Conservation (phyloP, 2,329 filamentous ascomycete genomes). For the Aspergillus fischeri region DNA sequence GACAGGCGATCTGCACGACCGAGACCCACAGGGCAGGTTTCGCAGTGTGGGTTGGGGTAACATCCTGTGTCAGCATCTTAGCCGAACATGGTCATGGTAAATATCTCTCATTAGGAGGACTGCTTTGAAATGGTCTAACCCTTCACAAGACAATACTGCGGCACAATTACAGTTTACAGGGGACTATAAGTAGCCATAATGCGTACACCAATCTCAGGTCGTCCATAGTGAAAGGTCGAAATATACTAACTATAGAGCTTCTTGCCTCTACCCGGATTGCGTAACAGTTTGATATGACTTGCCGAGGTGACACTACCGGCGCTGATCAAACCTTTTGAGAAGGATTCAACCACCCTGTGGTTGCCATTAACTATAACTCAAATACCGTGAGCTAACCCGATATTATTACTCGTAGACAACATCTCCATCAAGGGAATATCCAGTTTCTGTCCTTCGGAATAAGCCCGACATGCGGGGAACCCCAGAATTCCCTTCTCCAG, state of each 20-base stretch:
- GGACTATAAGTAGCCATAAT: not conserved
- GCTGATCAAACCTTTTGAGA: not conserved
- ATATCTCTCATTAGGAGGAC: not conserved
- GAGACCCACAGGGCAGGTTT: not conserved
- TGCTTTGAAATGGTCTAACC: not conserved
- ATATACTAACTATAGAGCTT: not conserved
- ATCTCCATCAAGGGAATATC: not conserved
- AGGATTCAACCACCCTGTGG: not conserved
- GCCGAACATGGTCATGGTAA: not conserved
- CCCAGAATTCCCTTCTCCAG: not conserved
- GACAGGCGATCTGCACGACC: not conserved
- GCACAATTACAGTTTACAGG: not conserved
- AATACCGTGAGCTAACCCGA: no score
- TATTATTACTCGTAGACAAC: not conserved
- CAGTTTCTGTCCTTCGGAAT: not conserved
- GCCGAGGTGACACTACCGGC: not conserved
- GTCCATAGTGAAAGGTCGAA: no score
- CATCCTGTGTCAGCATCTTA: not conserved
- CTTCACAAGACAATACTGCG: not conserved
- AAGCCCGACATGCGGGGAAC: not conserved
- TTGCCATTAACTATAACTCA: no score
- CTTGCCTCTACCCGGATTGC: not conserved
- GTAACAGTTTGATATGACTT: not conserved
- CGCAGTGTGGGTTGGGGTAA: not conserved
- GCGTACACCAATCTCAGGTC: not conserved